Evolutionary conservation across 1,139 yeast species (phyloP).

Genomic region (Yamadazyma jaroonii): DNA sequence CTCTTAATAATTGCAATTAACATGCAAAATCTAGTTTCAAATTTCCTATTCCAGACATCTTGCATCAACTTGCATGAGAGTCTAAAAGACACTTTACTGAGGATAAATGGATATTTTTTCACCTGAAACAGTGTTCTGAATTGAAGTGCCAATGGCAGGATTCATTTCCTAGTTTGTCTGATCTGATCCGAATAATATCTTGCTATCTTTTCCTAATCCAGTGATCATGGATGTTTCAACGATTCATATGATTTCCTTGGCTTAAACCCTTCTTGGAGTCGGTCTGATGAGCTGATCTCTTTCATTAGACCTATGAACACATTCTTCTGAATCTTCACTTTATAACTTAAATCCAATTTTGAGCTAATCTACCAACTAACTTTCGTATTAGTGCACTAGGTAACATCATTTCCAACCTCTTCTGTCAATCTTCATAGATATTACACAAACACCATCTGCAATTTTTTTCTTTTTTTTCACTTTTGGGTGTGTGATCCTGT

Average conservation of each 20-base stretch:
- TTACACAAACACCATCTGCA: too few relatives aligned
- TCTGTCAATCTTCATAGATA: too few relatives aligned
- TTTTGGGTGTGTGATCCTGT: neutral
- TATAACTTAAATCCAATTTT: too few relatives aligned
- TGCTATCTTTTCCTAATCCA: neutral
- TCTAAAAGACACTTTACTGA: neutral
- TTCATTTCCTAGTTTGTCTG: neutral
- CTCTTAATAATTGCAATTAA: too few relatives aligned
- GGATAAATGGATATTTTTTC: neutral
- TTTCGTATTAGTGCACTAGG: too few relatives aligned
- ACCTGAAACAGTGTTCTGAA: neutral
- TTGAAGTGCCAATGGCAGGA: neutral
- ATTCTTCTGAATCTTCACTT: too few relatives aligned
- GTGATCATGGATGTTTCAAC: too few relatives aligned
- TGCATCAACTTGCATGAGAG: conserved; percentile 8
- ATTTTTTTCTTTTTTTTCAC: neutral
- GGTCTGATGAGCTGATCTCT: too few relatives aligned
- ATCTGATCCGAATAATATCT: neutral
- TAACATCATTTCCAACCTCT: too few relatives aligned
- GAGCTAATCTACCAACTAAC: neutral
- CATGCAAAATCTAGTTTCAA: neutral
- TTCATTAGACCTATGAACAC: too few relatives aligned
- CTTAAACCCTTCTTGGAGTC: too few relatives aligned
- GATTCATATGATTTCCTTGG: too few relatives aligned
- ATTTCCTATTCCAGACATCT: conserved; percentile 1